Evolutionary conservation across 176 grass and related monocot genomes (phyloP).

Genomic region (Aechmea fasciata): DNA sequence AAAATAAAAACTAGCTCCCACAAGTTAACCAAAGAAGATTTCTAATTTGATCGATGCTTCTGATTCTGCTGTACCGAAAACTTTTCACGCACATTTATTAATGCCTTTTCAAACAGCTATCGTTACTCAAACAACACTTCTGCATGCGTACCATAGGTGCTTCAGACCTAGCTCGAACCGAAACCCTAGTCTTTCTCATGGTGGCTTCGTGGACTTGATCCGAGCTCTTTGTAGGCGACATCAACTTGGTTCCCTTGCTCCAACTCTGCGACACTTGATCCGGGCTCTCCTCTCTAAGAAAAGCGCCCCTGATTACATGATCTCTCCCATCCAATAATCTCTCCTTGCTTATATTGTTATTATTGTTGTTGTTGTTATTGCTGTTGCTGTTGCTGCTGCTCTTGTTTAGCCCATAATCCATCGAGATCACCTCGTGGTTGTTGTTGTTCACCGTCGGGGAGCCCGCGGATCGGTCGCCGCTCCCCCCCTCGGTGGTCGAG

Average conservation of each 20-base stretch:
- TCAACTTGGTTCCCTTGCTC: background rate
- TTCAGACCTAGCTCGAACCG: constrained; percentile 48
- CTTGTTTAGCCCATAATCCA: too few relatives aligned
- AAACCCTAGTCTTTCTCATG: constrained; percentile 47
- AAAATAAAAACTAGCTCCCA: too few relatives aligned
- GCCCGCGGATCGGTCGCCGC: constrained; percentile 18
- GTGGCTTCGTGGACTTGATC: constrained; percentile 39
- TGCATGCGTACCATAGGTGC: constrained; percentile 26
- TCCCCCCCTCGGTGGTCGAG: constrained; percentile 72
- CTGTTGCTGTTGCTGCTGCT: too few relatives aligned
- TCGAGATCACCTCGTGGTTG: constrained; percentile 23
- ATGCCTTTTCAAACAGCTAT: too few relatives aligned
- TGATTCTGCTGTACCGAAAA: too few relatives aligned
- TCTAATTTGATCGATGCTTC: too few relatives aligned
- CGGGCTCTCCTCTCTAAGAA: constrained; percentile 22
- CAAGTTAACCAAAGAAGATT: too few relatives aligned
- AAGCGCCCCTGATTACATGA: constrained; percentile 4
- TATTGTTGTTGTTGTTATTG: too few relatives aligned
- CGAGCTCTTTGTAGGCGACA: constrained; percentile 20
- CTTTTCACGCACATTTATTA: too few relatives aligned
- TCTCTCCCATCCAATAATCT: too few relatives aligned
- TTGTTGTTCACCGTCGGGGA: constrained; percentile 27
- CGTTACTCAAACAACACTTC: background rate
- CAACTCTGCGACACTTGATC: constrained; percentile 8
- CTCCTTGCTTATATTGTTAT: too few relatives aligned